Evolutionary conservation across 1,139 yeast species (phyloP).

Genomic region (Geotrichum histeridarum): DNA sequence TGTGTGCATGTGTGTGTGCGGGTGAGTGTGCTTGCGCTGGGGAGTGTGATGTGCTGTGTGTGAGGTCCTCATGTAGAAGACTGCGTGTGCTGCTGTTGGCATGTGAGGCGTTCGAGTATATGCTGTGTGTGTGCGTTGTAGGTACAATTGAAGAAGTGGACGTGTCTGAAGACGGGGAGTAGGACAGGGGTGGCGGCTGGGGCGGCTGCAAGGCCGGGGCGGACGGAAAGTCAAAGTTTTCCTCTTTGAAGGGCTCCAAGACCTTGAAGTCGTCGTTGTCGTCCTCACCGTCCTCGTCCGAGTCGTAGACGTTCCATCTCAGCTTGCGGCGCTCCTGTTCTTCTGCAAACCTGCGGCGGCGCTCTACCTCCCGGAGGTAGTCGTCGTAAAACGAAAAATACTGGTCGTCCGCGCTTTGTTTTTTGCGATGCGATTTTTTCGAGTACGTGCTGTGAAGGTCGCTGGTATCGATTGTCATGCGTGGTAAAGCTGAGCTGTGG

Average conservation of each 20-base stretch:
- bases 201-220: neutral
- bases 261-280: neutral
- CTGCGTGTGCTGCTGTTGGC: neutral
- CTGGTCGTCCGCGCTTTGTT: constrained; percentile 3
- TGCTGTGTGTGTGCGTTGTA: neutral
- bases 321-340: constrained; percentile 3
- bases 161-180: constrained; percentile 2
- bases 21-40: no score
- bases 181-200: neutral
- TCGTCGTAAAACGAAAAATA: constrained; percentile 12
- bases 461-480: neutral
- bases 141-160: neutral
- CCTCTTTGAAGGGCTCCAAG: constrained; percentile 2
- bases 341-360: neutral
- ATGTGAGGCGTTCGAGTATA: neutral
- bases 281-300: constrained; percentile 2
- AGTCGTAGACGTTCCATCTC: constrained; percentile 10
- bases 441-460: neutral
- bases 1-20: neutral
- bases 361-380: constrained; percentile 5
- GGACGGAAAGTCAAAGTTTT: neutral
- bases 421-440: neutral
- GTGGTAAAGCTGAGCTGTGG: neutral
- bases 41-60: neutral
- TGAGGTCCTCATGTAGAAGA: neutral